Evolutionary conservation across 352 stramenopile species (phyloP), one percentile per base, ranked within the genome.

Genomic region (Globisporangium solare): DNA sequence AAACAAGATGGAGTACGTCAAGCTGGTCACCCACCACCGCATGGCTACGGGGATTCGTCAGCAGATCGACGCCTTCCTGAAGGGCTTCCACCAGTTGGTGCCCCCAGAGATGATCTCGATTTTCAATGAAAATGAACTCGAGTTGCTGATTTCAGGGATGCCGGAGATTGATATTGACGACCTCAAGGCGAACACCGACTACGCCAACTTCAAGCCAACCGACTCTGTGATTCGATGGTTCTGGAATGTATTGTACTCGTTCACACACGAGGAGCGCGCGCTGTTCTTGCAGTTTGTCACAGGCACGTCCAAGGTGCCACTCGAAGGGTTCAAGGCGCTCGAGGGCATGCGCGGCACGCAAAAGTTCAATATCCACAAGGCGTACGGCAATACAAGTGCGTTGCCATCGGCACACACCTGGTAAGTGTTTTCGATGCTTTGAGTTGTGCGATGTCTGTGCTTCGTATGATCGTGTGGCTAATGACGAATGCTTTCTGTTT

Each of bases 321-420:
- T 99, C 18, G 92, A 98, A 70, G 98, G 98, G 20, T 99, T 99
- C 71, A 94, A 95, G 63, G 90, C 97, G 22, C 81, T 99, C 0
- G 96, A 99, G 67, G 97, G 97, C 54, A 99, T 99, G 97, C 89
- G 97, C 22, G 98, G 98, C 24, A 96, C 97, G 39, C 95, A 99
- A 70, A 98, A 98, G 68, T 99, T 99, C 71, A 99, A 97, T 67
- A 99, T 99, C 66, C 96, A 99, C 80, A 98, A 98, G 73, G 91
- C 92, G 5, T 97, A 97, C 65, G 95, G 91, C 43, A 89, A 93
- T 65, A 79, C 73, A 57, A 92, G 81, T 24, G 78, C 83, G 27
- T 63, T 97, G 46, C 89, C 89, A 13, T 93, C 85, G 15, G 96
- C 97, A 15, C 98, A 99, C 78, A 99, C 98, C 35, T 99, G 97